A percentile compares a stretch with the other conserved stretches of the same genome.
Conservation (phyloP, 805 yeast genomes). For the Zygosaccharomyces kombuchaensis region DNA sequence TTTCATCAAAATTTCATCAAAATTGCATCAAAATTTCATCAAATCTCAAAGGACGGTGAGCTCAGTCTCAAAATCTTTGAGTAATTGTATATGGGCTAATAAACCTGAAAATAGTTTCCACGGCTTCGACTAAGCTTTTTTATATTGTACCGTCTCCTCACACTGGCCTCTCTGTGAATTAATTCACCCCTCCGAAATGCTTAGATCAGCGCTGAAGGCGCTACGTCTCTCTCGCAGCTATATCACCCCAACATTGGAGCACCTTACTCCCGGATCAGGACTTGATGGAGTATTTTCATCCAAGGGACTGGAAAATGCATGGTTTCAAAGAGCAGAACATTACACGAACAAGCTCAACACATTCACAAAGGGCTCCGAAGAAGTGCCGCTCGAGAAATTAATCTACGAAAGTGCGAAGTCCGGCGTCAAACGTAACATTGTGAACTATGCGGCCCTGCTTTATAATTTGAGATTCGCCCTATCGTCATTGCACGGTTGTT, state of each 20-base stretch:
- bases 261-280: slow-evolving; percentile 33
- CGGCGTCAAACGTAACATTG: slow-evolving; percentile 32
- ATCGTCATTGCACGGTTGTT: slow-evolving; percentile 31
- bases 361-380: slow-evolving; percentile 23
- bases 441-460: slow-evolving; percentile 39
- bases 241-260: slow-evolving; percentile 25
- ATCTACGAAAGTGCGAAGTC: slow-evolving; percentile 31
- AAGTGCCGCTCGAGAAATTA: slow-evolving; percentile 25
- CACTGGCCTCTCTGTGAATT: too few relatives aligned
- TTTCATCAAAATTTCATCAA: too few relatives aligned
- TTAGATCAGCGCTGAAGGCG: background rate
- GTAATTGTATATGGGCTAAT: too few relatives aligned
- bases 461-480: slow-evolving; percentile 38
- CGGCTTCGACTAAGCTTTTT: too few relatives aligned
- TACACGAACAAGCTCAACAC: slow-evolving; percentile 41
- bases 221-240: slow-evolving; percentile 9
- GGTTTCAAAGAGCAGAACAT: slow-evolving; percentile 43
- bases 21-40: too few relatives aligned
- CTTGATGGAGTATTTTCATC: slow-evolving; percentile 48
- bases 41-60: too few relatives aligned
- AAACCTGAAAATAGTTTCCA: too few relatives aligned
- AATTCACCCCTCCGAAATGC: too few relatives aligned
- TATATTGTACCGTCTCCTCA: too few relatives aligned
- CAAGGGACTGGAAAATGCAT: slow-evolving; percentile 46
- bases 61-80: too few relatives aligned